Percentiles rank a stretch among this genome's conserved stretches.
phyloP scores from a whole-genome alignment of 2,329 filamentous ascomycete genomes.

The Cercospora canescens region DNA sequence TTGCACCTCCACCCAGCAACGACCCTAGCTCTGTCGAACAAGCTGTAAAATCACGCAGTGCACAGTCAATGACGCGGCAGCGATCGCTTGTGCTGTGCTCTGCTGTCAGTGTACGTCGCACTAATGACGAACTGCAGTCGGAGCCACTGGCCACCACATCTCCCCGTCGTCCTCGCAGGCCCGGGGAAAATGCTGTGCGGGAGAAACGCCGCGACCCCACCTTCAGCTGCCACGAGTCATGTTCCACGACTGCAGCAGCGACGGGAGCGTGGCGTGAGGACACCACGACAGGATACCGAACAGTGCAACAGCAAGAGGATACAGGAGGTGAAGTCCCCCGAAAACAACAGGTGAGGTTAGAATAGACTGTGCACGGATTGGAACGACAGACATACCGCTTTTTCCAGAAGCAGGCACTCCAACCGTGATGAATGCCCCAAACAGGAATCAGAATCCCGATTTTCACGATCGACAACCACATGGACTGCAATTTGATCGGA shows the following conservation, averaged over 20 bases:
- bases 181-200: background rate
- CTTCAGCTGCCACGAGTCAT: constrained; percentile 5
- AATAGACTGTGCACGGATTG: constrained; percentile 7
- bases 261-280: background rate
- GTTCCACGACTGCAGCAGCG: background rate
- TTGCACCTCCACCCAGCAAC: background rate
- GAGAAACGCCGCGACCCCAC: background rate
- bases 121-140: background rate
- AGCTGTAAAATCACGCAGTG: background rate
- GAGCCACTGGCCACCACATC: background rate
- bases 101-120: background rate
- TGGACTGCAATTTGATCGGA: background rate
- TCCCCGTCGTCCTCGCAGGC: background rate
- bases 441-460: constrained; percentile 3
- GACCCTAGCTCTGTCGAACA: background rate
- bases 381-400: background rate
- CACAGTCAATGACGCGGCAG: background rate
- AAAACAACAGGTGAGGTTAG: constrained; percentile 8
- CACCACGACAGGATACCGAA: background rate
- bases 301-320: background rate
- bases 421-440: constrained; percentile 7
- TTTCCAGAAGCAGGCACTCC: background rate
- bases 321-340: background rate
- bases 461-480: background rate
- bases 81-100: background rate